A percentile compares a stretch with the other conserved stretches of the same genome.
phyloP scores from a whole-genome alignment of 441 rosid species.

The Gossypium schwendimanii region DNA sequence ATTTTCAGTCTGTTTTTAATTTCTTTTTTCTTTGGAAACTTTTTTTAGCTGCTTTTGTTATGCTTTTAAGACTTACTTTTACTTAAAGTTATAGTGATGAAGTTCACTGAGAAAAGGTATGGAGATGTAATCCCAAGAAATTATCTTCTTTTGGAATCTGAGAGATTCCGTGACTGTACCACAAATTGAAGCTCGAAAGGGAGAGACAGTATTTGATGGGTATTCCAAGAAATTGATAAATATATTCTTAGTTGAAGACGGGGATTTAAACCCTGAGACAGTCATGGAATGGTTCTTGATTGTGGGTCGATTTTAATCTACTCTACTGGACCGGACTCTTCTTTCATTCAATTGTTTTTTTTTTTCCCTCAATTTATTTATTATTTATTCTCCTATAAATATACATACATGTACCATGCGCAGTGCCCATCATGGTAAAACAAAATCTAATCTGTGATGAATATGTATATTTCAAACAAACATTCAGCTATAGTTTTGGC shows the following conservation, averaged over 20 bases:
- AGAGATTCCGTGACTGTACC: background rate
- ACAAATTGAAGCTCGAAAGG: background rate
- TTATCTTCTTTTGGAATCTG: background rate
- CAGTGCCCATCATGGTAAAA: background rate
- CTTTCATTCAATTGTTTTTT: background rate
- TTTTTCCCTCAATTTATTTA: background rate
- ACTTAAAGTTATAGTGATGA: background rate
- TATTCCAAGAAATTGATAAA: background rate
- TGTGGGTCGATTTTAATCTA: background rate
- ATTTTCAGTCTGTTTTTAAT: too few relatives aligned
- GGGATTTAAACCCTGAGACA: background rate
- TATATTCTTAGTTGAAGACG: background rate
- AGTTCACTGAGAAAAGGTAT: background rate
- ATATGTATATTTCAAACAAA: background rate
- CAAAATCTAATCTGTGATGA: background rate
- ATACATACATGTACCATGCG: background rate
- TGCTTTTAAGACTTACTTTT: too few relatives aligned
- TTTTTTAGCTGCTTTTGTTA: too few relatives aligned
- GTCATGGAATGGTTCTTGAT: background rate
- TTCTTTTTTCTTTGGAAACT: too few relatives aligned
- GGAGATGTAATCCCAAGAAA: background rate
- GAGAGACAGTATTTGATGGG: background rate
- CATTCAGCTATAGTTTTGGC: background rate
- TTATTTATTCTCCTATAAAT: background rate
- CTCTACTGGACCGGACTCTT: background rate